Base-by-base conservation (phyloP, 2,329 filamentous ascomycete genomes). In the Catunica adiposa region DNA sequence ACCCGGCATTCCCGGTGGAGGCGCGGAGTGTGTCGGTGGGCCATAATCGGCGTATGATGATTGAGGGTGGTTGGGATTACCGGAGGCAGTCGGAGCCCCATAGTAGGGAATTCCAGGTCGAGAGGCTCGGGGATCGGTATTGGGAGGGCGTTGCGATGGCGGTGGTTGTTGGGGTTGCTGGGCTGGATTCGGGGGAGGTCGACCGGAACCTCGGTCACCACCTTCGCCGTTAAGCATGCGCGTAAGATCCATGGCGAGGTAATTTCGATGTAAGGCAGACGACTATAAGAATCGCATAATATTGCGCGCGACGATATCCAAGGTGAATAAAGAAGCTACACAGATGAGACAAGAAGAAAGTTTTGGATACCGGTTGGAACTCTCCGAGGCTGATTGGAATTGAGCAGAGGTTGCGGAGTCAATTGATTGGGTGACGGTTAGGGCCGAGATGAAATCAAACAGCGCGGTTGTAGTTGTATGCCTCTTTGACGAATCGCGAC, bases 181-280 rank as follows among this genome's bases (percentile, higher is more conserved):
- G 40, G 60, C 63, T 54, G 51, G 63, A 25, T 58, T 63, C 29
- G 54, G 56, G 48, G 47, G 42, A 11, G 26, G 44, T 54, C 66
- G 64, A 60, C 66, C 66, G 56, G 65, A 62, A 53, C 66, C 65
- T 48, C 64, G 63, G 59, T 67, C 65, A 53, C 69, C 71, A 61
- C 68, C 72, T 57, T 67, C 67, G 59, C 76, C 76, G 64, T 79
- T 80, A 51, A 80, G 66, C 62, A 81, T 74, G 15, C 71, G 72
- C 60, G 70, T 67, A 57, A 79, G 70, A 68, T 78, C 75, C 76
- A 79, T 73, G 55, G 57, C 64, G 59, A 56, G 11, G 50, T 29
- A n/a, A 29, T 20, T 23, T 25, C 15, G 23, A 29, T 42, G 38
- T 31, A 22, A 26, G 25, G 46, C 26, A 20, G 11, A 51, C 11